Evolutionary conservation across 257 asterid species (phyloP).

Genomic region (Thymus mandschuricus): DNA sequence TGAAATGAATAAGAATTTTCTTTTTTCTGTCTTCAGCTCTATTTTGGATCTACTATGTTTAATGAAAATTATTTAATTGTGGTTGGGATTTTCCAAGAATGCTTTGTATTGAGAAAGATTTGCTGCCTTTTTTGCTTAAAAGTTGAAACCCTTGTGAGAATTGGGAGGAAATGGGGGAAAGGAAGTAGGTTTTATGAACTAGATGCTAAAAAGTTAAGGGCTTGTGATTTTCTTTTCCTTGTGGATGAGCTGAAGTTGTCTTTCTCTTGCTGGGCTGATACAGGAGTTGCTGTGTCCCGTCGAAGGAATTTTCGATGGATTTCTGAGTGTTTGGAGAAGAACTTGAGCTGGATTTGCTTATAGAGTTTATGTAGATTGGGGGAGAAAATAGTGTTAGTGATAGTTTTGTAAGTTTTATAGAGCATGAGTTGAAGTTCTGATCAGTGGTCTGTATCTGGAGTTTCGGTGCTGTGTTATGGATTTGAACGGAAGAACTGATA

Average conservation of each 20-base stretch:
- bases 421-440: not conserved
- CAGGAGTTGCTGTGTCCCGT: not conserved
- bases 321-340: constrained; percentile 8
- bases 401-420: not conserved
- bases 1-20: not conserved
- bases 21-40: constrained; percentile 26
- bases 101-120: not conserved
- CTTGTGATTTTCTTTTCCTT: not conserved
- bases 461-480: constrained; percentile 40
- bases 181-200: constrained; percentile 24
- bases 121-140: not conserved
- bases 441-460: too few species aligned
- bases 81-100: constrained; percentile 25
- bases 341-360: not conserved
- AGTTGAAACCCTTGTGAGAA: constrained; percentile 2
- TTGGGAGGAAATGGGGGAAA: constrained; percentile 15
- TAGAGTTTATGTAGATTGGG: not conserved
- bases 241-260: constrained; percentile 25
- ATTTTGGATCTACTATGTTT: constrained; percentile 30
- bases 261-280: constrained; percentile 32
- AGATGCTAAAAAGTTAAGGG: not conserved
- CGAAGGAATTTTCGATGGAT: constrained; percentile 18
- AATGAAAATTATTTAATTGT: constrained; percentile 13
- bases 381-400: constrained; percentile 11
- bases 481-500: constrained; percentile 11